Conservation (phyloP, 768 basidiomycete genomes). For the Gautieria morchelliformis region DNA sequence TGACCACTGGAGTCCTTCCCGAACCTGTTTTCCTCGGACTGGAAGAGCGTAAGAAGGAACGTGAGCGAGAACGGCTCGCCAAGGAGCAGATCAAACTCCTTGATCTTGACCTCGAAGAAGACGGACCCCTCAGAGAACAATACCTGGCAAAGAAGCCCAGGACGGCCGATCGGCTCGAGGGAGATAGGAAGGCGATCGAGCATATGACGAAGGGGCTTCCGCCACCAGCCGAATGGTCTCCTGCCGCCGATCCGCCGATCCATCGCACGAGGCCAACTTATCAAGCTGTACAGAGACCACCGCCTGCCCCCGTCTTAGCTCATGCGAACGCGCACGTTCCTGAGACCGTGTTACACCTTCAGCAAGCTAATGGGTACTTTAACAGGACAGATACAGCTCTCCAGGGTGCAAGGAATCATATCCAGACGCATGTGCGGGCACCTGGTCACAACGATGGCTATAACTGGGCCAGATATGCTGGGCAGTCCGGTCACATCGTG, state of each 20-base stretch:
- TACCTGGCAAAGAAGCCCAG: slow-evolving; percentile 60
- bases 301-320: slow-evolving; percentile 2
- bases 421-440: not conserved
- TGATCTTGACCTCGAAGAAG: slow-evolving; percentile 76
- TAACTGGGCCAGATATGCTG: not conserved
- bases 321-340: slow-evolving; percentile 4
- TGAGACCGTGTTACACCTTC: not conserved
- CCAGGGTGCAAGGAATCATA: not conserved
- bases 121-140: slow-evolving; percentile 74
- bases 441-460: not conserved
- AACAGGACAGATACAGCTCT: not conserved
- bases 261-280: slow-evolving; percentile 5
- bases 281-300: slow-evolving; percentile 7
- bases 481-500: not conserved
- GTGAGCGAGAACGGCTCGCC: not conserved
- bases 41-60: slow-evolving; percentile 44
- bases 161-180: not conserved
- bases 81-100: slow-evolving; percentile 30
- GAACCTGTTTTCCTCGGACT: slow-evolving; percentile 67
- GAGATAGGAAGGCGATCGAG: not conserved
- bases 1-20: slow-evolving; percentile 21
- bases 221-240: slow-evolving; percentile 10
- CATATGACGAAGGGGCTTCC: not conserved
- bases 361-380: not conserved
- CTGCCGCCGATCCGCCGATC: slow-evolving; percentile 9